Base-by-base conservation (phyloP, 2,329 filamentous ascomycete species). In the Bipolaris bicolor region DNA sequence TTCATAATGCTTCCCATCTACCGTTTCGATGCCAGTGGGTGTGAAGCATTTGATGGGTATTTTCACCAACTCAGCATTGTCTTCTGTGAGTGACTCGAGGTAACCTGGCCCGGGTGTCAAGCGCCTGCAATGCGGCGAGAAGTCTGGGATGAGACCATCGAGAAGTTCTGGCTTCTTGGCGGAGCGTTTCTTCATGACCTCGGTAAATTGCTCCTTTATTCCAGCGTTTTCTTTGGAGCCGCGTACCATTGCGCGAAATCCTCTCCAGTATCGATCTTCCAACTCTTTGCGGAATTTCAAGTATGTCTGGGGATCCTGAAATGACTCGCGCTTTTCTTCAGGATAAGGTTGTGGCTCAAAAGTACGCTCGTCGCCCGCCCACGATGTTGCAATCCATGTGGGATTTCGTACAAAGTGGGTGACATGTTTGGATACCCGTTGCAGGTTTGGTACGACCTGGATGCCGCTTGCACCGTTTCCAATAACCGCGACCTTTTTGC, bases 381-480 rank as follows among this genome's bases (percentile, higher is more conserved):
- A 86, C 0, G 79, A 82, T 59, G 85, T 87, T 47, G 76, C 65
- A 78, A 81, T 43, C 81, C 80, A 88, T 68, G 66, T 89, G 84
- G 10, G 87, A 83, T 20, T 73, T 84, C 86, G 76, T 84, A 88
- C 60, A 86, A 84, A 52, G 70, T 80, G 36, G 86, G 54, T 73
- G 31, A 75, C 34, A 73, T 80, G 6, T 81, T 49, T 79, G 79
- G 73, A 63, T 84, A 86, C 62, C 0, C 80, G 81, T 3, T 82
- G 85, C 75, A 83, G 81, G 39, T 84, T 85, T 53, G 90, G 87
- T 1, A 83, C 80, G 49, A 88, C 81, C 63, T 89, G 87, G 1
- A 89, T 83, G 0, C 86, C 87, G 0, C 84, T 84, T 0, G 86
- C 84, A 5, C 87, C 87, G 0, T 86, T 89, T 11, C 87, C 87